Evolutionary conservation across 148 eudicot genomes (phyloP).

Genomic region (Chenopodium album): DNA sequence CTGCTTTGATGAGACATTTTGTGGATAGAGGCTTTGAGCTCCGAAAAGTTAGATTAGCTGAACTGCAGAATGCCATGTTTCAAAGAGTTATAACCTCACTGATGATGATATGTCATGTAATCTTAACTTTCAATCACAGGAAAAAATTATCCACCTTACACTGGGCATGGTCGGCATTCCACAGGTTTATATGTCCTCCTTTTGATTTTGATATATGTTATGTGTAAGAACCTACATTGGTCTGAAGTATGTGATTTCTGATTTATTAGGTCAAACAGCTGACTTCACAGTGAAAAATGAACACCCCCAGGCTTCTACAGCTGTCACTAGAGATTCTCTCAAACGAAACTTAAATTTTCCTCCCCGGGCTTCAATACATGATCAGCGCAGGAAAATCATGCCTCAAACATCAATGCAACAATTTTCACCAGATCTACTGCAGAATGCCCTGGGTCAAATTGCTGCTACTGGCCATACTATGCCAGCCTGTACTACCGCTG

Average conservation of each 20-base stretch:
- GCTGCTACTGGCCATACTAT: background rate
- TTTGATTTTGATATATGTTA: background rate
- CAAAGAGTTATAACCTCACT: background rate
- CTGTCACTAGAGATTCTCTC: background rate
- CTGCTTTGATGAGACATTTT: background rate
- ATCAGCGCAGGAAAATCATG: slow-evolving; percentile 19
- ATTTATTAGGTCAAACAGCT: slow-evolving; percentile 18
- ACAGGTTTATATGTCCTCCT: background rate
- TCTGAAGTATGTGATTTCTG: slow-evolving; percentile 9
- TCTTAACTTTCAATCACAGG: background rate
- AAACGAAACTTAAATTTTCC: slow-evolving; percentile 24
- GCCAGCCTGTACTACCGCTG: slow-evolving; percentile 12
- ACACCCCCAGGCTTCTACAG: slow-evolving; percentile 13
- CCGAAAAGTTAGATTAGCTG: background rate
- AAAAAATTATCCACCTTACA: background rate
- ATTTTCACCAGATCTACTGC: slow-evolving; percentile 23
- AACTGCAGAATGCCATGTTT: background rate
- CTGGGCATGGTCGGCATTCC: background rate
- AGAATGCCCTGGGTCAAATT: slow-evolving; percentile 24
- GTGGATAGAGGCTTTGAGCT: background rate
- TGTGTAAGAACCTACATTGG: background rate
- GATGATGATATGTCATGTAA: background rate
- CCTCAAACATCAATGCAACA: slow-evolving; percentile 14
- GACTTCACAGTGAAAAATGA: background rate
- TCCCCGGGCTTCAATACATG: background rate